Base-by-base conservation (phyloP, 805 yeast species). In the Starmerella lactis-condensi region DNA sequence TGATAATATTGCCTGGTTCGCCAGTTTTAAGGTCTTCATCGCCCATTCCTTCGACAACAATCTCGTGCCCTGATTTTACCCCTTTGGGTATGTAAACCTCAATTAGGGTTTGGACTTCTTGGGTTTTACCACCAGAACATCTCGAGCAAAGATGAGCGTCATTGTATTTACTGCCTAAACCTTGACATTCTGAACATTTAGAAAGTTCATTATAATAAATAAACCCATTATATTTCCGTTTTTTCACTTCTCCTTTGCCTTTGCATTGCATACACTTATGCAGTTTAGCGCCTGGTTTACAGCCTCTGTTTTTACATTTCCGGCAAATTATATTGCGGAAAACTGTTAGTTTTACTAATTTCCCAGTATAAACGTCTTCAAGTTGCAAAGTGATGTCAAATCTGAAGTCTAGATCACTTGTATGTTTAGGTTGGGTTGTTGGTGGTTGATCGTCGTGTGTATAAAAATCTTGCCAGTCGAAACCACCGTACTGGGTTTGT, bases 311-410 rank as follows among this genome's bases (percentile, higher is more conserved):
- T 24, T 62, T 56, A 55, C 98, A 85, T 22, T 54, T 46, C 4
- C 61, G 52, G 58, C 98, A 85, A 1, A 82, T 53, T 7, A 75
- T 60, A 44, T 75, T 67, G 49, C 94, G 65, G 3, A 74, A 67
- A 2, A 76, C 64, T 3, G 76, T 64, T 45, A 77, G 66, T 47
- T 77, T 77, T 39, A 82, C 63, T 6, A 72, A 67, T 50, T 78
- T 78, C 4, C 96, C 98, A 58, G 75, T 77, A 68, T 72, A 89
- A 40, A 89, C 64, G 54, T 89, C 96, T 58, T 71, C 77, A n/a
- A n/a, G n/a, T n/a, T n/a, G n/a, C 38, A 81, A 53, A 0, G 76
- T 60, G 9, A 83, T 67, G 4, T 64, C 66, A 9, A 79, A 63
- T 17, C 68, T 65, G 29, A 81, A 50, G n/a, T 57, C 53, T 0